phyloP scores from a whole-genome alignment of 306 rosid genomes.

The Parietaria judaica region DNA sequence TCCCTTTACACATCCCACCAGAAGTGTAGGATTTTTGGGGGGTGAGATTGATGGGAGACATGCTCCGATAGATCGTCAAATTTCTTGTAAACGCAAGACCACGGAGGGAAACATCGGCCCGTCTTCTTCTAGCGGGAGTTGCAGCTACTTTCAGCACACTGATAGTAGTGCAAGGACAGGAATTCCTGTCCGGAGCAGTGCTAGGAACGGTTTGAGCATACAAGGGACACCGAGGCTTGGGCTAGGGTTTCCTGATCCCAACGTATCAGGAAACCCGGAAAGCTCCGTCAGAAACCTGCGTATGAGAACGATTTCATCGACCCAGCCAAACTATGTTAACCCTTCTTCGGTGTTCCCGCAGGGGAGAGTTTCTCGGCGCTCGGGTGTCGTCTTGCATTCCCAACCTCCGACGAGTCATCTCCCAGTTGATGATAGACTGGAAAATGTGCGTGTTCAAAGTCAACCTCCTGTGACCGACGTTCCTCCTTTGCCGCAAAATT shows the following conservation, averaged over 20 bases:
- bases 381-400: slow-evolving; percentile 38
- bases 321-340: slow-evolving; percentile 40
- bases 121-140: slow-evolving; percentile 63
- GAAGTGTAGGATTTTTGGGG: slow-evolving; percentile 34
- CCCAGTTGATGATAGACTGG: slow-evolving; percentile 47
- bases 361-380: slow-evolving; percentile 48
- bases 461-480: slow-evolving; percentile 44
- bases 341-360: slow-evolving; percentile 30
- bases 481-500: slow-evolving; percentile 59
- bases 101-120: slow-evolving; percentile 61
- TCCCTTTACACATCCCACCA: slow-evolving; percentile 51
- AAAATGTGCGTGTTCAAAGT: slow-evolving; percentile 48
- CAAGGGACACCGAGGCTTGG: slow-evolving; percentile 47
- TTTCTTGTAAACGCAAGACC: slow-evolving; percentile 78
- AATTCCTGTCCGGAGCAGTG: slow-evolving; percentile 40
- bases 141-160: slow-evolving; percentile 54
- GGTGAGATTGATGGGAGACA: slow-evolving; percentile 55
- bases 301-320: slow-evolving; percentile 53
- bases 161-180: slow-evolving; percentile 50
- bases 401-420: slow-evolving; percentile 39
- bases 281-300: slow-evolving; percentile 65
- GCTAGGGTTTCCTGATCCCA: slow-evolving; percentile 39
- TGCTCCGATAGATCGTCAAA: slow-evolving; percentile 62
- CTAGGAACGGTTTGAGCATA: slow-evolving; percentile 31
- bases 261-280: slow-evolving; percentile 40